phyloP scores from a whole-genome alignment of 192 early-diverging fungal species.

The Oehlia diaphana region DNA sequence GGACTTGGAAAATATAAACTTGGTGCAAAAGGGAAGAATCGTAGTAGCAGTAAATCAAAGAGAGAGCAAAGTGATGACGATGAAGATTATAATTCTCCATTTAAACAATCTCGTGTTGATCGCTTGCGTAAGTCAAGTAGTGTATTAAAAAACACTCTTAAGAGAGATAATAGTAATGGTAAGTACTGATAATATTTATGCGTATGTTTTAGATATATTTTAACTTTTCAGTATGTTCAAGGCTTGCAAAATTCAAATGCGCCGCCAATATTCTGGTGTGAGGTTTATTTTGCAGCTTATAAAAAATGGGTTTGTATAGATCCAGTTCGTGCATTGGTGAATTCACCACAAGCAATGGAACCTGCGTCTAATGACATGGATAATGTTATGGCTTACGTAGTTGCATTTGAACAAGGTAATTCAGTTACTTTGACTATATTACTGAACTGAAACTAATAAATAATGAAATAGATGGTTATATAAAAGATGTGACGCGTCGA shows the following conservation, averaged over 20 bases:
- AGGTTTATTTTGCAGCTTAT: slow-evolving; percentile 52
- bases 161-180: not conserved
- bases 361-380: slow-evolving; percentile 43
- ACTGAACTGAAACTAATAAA: not conserved
- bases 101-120: not conserved
- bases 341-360: slow-evolving; percentile 57
- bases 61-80: not conserved
- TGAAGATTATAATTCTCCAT: not conserved
- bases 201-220: no score
- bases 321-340: slow-evolving; percentile 52
- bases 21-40: not conserved
- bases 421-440: not conserved
- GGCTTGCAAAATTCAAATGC: not conserved
- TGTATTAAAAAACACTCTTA: not conserved
- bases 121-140: not conserved
- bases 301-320: slow-evolving; percentile 67
- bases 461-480: slow-evolving; percentile 36
- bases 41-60: not conserved
- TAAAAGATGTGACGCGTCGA: slow-evolving; percentile 70
- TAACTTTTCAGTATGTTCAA: not conserved
- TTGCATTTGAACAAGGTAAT: slow-evolving; percentile 56
- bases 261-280: slow-evolving; percentile 66
- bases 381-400: slow-evolving; percentile 61
- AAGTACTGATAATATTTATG: not conserved
- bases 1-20: slow-evolving; percentile 6